Percentiles rank a stretch among this genome's conserved stretches.
phyloP scores from a whole-genome alignment of 805 yeast species.

The Candida pseudofarinosa region DNA sequence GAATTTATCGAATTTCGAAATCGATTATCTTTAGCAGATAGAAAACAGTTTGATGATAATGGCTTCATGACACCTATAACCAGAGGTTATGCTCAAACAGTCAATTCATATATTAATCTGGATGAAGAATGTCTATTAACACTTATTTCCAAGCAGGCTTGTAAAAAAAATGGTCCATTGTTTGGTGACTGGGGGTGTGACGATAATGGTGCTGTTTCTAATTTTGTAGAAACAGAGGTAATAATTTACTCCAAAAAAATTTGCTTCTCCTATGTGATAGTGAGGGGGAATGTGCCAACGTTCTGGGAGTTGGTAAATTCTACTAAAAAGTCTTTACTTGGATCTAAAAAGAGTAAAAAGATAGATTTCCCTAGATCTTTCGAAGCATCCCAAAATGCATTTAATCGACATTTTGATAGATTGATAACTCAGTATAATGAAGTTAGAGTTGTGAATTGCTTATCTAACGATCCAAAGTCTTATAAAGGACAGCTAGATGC shows the following conservation, averaged over 20 bases:
- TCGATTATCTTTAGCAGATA: conserved; percentile 39
- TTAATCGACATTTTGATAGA: conserved; percentile 46
- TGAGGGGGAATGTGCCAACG: conserved; percentile 53
- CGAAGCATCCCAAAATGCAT: conserved; percentile 53
- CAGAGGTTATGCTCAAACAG: conserved; percentile 50
- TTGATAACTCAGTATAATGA: conserved; percentile 47
- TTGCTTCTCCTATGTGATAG: conserved; percentile 42
- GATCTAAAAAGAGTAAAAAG: conserved; percentile 34
- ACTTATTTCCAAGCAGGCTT: conserved; percentile 49
- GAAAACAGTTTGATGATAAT: conserved; percentile 38
- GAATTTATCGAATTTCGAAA: conserved; percentile 46
- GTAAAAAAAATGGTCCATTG: conserved; percentile 43
- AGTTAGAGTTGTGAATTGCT: conserved; percentile 46
- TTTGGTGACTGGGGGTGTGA: conserved; percentile 59
- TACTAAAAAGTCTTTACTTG: conserved; percentile 27
- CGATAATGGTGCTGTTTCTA: conserved; percentile 51
- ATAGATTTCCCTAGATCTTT: conserved; percentile 46
- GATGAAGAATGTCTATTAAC: conserved; percentile 40
- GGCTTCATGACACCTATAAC: conserved; percentile 46
- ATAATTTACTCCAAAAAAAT: conserved; percentile 39
- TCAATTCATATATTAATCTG: conserved; percentile 27
- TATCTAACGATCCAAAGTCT: conserved; percentile 36
- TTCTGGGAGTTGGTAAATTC: conserved; percentile 51
- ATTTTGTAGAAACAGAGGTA: conserved; percentile 51
- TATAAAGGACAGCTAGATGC: conserved; percentile 46